These are phyloP conservation scores for Cladosporium sp. DNA, from an alignment of 2,329 filamentous ascomycete genomes.

Conservation along the genomic window DNA sequence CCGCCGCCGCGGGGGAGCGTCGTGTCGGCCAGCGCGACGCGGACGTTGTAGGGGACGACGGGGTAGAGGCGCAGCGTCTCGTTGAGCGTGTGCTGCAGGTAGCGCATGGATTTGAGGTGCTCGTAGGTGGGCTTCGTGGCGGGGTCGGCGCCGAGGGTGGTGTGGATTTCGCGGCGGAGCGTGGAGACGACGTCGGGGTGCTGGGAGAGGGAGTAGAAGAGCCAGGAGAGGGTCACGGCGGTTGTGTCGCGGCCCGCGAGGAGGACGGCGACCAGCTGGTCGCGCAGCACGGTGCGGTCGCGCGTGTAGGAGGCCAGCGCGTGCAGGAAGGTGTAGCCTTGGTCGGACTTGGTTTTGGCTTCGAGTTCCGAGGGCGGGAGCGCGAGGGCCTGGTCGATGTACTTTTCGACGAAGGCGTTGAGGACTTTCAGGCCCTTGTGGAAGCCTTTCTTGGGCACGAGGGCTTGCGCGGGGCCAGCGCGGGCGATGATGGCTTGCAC, in stretches of 20 bases:
- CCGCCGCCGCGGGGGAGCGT: conserved; percentile 46
- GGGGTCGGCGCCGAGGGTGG: conserved; percentile 54
- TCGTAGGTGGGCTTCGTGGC: conserved; percentile 57
- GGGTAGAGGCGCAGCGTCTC: conserved; percentile 44
- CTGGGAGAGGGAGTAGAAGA: conserved; percentile 72
- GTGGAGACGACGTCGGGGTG: conserved; percentile 61
- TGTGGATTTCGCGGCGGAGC: conserved; percentile 66
- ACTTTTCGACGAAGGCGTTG: conserved; percentile 69
- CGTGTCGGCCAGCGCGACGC: conserved; percentile 41
- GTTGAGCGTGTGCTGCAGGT: conserved; percentile 49
- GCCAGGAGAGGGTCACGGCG: conserved; percentile 72
- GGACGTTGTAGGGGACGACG: conserved; percentile 46
- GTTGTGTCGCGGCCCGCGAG: conserved; percentile 86
- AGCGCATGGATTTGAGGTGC: conserved; percentile 82
- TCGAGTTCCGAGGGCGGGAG: conserved; percentile 67
- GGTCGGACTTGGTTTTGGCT: conserved; percentile 63
- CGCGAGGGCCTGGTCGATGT: conserved; percentile 66
- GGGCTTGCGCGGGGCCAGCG: conserved; percentile 54
- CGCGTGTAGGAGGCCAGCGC: conserved; percentile 76
- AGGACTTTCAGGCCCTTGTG: conserved; percentile 59
- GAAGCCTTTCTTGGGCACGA: conserved; percentile 62
- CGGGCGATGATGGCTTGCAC: conserved; percentile 63
- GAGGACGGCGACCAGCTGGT: conserved; percentile 76
- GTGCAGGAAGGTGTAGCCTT: conserved; percentile 78
- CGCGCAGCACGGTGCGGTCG: conserved; percentile 61